Evolutionary conservation across 495 filamentous ascomycete genomes (phyloP), one percentile per base, ranked within the genome.

Genomic region (Neurospora tetrasperma): DNA sequence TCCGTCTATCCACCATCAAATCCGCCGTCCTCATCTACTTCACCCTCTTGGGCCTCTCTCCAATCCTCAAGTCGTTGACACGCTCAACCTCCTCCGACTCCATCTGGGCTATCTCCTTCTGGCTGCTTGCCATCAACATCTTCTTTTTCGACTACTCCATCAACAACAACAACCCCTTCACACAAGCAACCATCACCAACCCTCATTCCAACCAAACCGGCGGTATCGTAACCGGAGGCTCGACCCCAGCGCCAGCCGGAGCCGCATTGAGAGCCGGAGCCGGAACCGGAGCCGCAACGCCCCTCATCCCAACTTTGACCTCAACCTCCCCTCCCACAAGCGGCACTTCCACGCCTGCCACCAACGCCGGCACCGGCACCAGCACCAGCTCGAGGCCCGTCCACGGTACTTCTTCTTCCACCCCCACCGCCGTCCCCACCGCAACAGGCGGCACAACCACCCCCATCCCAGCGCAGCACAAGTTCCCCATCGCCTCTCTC

Each of bases 61-160:
- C 96, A 0, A 98, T 99, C 74, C 86, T 98, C 43, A 97, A 97
- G 80, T 97, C 94, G 5, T 87, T 99, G 16, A 98, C 96, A 1
- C 90, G 90, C 43, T 97, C 94, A 6, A 97, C 94, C 5, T 92
- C 92, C 23, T 89, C 86, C 41, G 96, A 99, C 84, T 93, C 90
- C 35, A 98, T 99, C 75, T 99, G 96, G 96, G 93, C 96, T 18
- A 91, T 99, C 85, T 94, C 92, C 75, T 93, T 90, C 81, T 96
- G 93, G 90, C 86, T 99, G 68, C 88, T 99, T 78, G 88, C 92
- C 73, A 94, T 97, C 83, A 98, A 99, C 82, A 92, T 98, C 76
- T 94, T 97, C 80, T 97, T 96, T 79, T 97, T 98, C 79, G 96
- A 99, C 83, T 98, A 98, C 77, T 91, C 94, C 38, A 66, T 66